Percentiles rank a stretch among this genome's conserved stretches.
Conservation (phyloP, 2,329 filamentous ascomycete genomes). For the Neofusicoccum cordaticola region DNA sequence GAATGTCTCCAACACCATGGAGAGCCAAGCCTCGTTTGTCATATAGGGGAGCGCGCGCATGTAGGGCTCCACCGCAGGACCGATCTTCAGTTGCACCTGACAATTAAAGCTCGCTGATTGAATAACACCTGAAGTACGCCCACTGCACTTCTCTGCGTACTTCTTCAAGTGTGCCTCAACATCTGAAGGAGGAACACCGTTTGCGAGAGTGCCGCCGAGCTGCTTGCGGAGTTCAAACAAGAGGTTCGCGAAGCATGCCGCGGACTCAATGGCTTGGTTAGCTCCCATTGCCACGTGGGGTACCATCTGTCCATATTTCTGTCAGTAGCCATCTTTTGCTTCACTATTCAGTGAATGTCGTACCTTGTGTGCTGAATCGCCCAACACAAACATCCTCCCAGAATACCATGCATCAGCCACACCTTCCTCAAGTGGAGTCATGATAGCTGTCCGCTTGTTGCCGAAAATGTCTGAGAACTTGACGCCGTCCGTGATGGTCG, state of each 20-base stretch:
- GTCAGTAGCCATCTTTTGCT: not conserved
- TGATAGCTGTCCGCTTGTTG: constrained; percentile 20
- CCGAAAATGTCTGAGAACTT: constrained; percentile 37
- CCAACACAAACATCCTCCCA: constrained; percentile 39
- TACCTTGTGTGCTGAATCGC: constrained; percentile 45
- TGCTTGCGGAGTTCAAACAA: not conserved
- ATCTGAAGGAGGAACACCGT: not conserved
- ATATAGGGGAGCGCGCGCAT: not conserved
- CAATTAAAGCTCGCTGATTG: not conserved
- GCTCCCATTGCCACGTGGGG: constrained; percentile 23
- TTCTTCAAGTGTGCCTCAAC: not conserved
- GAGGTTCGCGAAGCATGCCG: constrained; percentile 20
- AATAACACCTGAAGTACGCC: not conserved
- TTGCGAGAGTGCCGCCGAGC: not conserved
- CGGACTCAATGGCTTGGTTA: constrained; percentile 26
- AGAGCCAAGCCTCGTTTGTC: not conserved
- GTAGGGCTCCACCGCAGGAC: not conserved
- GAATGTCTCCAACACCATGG: not conserved
- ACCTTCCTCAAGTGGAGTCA: constrained; percentile 36
- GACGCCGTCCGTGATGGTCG: constrained; percentile 27
- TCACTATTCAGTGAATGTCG: not conserved
- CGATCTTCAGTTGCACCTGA: not conserved
- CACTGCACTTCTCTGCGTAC: not conserved
- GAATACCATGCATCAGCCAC: constrained; percentile 40
- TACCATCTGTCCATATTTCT: constrained; percentile 16